Conservation (phyloP, 2,329 filamentous ascomycete genomes). For the Rhytidhysteron rufulum region DNA sequence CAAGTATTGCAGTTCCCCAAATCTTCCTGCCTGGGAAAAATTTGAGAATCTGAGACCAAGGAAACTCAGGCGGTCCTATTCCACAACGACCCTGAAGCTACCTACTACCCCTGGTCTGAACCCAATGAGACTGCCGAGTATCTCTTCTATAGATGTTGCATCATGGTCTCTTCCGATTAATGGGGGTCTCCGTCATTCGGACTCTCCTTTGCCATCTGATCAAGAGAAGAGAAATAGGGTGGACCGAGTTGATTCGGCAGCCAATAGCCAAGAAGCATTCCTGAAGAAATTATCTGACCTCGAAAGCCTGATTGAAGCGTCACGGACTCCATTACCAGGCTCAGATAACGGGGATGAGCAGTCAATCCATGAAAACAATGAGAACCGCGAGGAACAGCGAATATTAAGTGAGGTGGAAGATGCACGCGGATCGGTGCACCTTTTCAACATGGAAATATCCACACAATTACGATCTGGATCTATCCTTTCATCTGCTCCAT, state of each 20-base stretch:
- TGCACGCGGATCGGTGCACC: constrained; percentile 31
- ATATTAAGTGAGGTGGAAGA: constrained; percentile 12
- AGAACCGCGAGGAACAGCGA: too few species aligned
- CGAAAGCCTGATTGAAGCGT: too few species aligned
- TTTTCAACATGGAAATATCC: constrained; percentile 43
- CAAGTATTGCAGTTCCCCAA: constrained; percentile 29
- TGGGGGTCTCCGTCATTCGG: constrained; percentile 27
- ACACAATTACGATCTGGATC: constrained; percentile 43
- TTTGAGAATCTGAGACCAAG: constrained; percentile 15
- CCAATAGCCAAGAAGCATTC: too few species aligned
- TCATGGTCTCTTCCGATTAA: constrained; percentile 25
- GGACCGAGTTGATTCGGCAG: too few species aligned
- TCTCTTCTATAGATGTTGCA: constrained; percentile 17
- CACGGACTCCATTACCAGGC: too few species aligned
- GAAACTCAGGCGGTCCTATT: constrained; percentile 26
- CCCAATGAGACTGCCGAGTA: constrained; percentile 25
- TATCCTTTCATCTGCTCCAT: constrained; percentile 26
- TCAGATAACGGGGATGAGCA: too few species aligned
- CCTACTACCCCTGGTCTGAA: constrained; percentile 17
- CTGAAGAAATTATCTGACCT: too few species aligned
- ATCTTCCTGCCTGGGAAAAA: constrained; percentile 16
- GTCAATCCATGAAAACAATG: too few species aligned
- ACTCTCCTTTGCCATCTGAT: constrained; percentile 18
- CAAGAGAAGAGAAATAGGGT: constrained; percentile 9
- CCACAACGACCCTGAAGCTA: constrained; percentile 19